Conservation (phyloP, 352 stramenopile genomes). For the Globisporangium splendens region DNA sequence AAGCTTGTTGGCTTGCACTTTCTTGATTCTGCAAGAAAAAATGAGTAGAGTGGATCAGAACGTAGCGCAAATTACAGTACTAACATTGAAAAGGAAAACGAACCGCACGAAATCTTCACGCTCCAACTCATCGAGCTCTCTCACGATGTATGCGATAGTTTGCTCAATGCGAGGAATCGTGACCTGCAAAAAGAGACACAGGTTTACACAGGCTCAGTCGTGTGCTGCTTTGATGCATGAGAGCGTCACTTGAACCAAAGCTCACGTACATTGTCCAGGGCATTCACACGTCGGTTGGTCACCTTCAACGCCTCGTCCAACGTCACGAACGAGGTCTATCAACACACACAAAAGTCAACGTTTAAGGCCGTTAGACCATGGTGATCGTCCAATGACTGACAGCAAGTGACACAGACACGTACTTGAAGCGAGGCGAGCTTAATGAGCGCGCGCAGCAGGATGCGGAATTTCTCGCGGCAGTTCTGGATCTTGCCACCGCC, state of each 20-base stretch:
- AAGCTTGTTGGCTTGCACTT: slow-evolving; percentile 97
- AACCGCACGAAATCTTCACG: slow-evolving; percentile 93
- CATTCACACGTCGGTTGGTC: slow-evolving; percentile 99
- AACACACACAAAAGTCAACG: slow-evolving; percentile 48
- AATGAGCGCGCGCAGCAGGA: slow-evolving; percentile 79
- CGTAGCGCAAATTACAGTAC: neutral
- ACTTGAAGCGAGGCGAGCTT: slow-evolving; percentile 87
- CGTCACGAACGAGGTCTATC: slow-evolving; percentile 98
- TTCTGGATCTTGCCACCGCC: slow-evolving; percentile 98
- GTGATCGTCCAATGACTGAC: neutral
- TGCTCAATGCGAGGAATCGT: slow-evolving; percentile 98
- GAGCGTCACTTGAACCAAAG: neutral
- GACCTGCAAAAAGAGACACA: slow-evolving; percentile 53
- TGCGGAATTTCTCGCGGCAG: slow-evolving; percentile 87
- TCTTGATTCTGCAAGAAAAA: slow-evolving; percentile 89
- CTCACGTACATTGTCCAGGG: slow-evolving; percentile 94
- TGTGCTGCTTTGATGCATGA: neutral
- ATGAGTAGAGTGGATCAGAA: neutral
- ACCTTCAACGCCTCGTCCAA: slow-evolving; percentile 98
- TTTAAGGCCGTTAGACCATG: neutral
- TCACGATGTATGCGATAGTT: slow-evolving; percentile 96
- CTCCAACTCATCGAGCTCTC: slow-evolving; percentile 98
- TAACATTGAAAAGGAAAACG: slow-evolving; percentile 7
- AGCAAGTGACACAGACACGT: neutral
- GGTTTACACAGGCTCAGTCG: too few species aligned